Conservation (phyloP, 1,284 basidiomycete genomes). For the Papiliotrema terrestris region DNA sequence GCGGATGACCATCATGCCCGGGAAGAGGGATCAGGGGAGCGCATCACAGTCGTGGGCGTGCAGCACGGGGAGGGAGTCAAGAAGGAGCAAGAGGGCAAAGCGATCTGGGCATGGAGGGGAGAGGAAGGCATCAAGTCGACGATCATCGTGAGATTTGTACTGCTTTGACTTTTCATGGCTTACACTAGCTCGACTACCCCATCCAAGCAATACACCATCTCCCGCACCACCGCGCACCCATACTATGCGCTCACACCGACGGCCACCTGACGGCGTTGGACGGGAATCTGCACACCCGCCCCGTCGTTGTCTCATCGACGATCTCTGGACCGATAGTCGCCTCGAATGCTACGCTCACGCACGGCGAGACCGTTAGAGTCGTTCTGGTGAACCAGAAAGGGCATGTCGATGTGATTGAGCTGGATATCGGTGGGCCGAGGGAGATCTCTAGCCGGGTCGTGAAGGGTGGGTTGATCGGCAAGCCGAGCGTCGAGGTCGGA, state of each 20-base stretch:
- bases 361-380: not conserved
- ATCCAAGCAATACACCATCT: slow-evolving; percentile 19
- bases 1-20: slow-evolving; percentile 8
- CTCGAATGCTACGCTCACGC: slow-evolving; percentile 6
- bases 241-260: slow-evolving; percentile 14
- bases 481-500: not conserved
- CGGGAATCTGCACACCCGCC: not conserved
- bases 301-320: slow-evolving; percentile 1
- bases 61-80: slow-evolving; percentile 22
- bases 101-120: slow-evolving; percentile 41
- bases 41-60: slow-evolving; percentile 36
- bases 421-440: slow-evolving; percentile 4
- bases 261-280: slow-evolving; percentile 19
- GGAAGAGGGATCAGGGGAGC: slow-evolving; percentile 9
- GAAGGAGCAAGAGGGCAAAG: slow-evolving; percentile 20
- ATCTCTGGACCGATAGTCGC: slow-evolving; percentile 1
- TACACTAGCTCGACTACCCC: slow-evolving; percentile 2
- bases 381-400: slow-evolving; percentile 13
- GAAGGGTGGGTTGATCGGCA: not conserved
- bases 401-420: slow-evolving; percentile 4
- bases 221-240: slow-evolving; percentile 6
- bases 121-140: slow-evolving; percentile 35
- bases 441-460: not conserved
- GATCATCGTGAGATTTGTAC: slow-evolving; percentile 14
- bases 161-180: not conserved